phyloP scores from a whole-genome alignment of 768 basidiomycete species.

The Stropharia rugosoannulata region DNA sequence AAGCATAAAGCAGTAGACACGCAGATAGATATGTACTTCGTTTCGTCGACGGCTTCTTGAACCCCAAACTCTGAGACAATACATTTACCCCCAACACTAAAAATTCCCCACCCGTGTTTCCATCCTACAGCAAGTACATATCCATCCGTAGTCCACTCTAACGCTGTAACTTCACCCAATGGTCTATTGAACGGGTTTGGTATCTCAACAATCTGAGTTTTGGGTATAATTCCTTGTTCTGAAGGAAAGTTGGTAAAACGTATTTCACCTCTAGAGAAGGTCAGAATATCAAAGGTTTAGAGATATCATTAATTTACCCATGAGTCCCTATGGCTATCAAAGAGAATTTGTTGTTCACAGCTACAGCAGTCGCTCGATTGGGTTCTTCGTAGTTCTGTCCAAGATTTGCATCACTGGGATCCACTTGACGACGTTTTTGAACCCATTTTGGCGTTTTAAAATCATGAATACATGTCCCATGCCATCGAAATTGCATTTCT shows the following conservation, averaged over 20 bases:
- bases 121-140: slow-evolving; percentile 94
- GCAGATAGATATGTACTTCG: slow-evolving; percentile 33
- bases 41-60: slow-evolving; percentile 58
- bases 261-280: slow-evolving; percentile 55
- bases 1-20: slow-evolving; percentile 7
- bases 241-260: slow-evolving; percentile 71
- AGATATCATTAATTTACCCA: slow-evolving; percentile 39
- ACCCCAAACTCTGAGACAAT: slow-evolving; percentile 75
- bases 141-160: slow-evolving; percentile 96
- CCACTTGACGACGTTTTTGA: slow-evolving; percentile 66
- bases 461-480: slow-evolving; percentile 78
- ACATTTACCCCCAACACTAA: slow-evolving; percentile 87
- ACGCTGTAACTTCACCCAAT: slow-evolving; percentile 59
- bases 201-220: slow-evolving; percentile 60
- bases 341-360: slow-evolving; percentile 80
- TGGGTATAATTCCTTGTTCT: slow-evolving; percentile 52
- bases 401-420: slow-evolving; percentile 38
- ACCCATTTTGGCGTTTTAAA: slow-evolving; percentile 77
- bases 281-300: background rate
- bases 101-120: slow-evolving; percentile 86
- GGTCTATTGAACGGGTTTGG: slow-evolving; percentile 59
- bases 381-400: slow-evolving; percentile 58
- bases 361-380: slow-evolving; percentile 59
- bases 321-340: slow-evolving; percentile 77
- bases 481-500: slow-evolving; percentile 47